Conservation (phyloP, 2,329 filamentous ascomycete species). For the Escovopsis weberi region DNA sequence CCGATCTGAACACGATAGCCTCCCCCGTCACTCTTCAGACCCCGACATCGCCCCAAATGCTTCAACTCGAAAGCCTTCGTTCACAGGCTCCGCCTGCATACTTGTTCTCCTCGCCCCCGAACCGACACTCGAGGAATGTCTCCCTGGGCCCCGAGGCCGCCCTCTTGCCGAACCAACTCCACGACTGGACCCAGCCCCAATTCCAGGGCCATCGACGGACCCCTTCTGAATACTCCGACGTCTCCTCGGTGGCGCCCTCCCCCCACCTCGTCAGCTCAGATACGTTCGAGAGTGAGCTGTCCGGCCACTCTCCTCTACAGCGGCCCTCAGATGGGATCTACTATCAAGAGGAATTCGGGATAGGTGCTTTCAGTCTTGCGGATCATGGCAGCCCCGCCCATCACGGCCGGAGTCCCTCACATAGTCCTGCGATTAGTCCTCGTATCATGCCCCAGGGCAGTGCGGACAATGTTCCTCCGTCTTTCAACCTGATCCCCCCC, state of each 20-base stretch:
- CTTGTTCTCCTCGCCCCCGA: constrained; percentile 32
- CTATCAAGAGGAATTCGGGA: constrained; percentile 64
- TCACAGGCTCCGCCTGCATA: constrained; percentile 26
- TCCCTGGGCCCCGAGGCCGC: constrained; percentile 44
- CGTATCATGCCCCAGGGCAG: constrained; percentile 43
- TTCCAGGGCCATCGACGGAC: constrained; percentile 75
- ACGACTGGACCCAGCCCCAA: constrained; percentile 39
- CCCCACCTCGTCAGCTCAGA: constrained; percentile 69
- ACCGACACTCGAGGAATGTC: constrained; percentile 38
- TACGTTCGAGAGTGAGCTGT: constrained; percentile 57
- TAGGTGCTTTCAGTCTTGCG: constrained; percentile 68
- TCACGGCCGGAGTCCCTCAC: constrained; percentile 67
- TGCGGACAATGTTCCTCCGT: constrained; percentile 33
- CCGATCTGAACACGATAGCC: constrained; percentile 38
- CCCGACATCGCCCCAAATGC: constrained; percentile 40
- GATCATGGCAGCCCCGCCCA: constrained; percentile 52
- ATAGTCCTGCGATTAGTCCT: constrained; percentile 53
- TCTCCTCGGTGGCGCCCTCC: constrained; percentile 73
- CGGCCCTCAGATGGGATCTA: constrained; percentile 55
- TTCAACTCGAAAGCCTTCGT: constrained; percentile 37
- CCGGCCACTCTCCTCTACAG: constrained; percentile 68
- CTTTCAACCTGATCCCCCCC: constrained; percentile 28
- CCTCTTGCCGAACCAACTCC: constrained; percentile 35
- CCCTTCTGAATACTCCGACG: constrained; percentile 84
- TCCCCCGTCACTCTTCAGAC: constrained; percentile 41